Evolutionary conservation across 192 early-diverging fungal species (phyloP).

Genomic region (Entomortierella parvispora): DNA sequence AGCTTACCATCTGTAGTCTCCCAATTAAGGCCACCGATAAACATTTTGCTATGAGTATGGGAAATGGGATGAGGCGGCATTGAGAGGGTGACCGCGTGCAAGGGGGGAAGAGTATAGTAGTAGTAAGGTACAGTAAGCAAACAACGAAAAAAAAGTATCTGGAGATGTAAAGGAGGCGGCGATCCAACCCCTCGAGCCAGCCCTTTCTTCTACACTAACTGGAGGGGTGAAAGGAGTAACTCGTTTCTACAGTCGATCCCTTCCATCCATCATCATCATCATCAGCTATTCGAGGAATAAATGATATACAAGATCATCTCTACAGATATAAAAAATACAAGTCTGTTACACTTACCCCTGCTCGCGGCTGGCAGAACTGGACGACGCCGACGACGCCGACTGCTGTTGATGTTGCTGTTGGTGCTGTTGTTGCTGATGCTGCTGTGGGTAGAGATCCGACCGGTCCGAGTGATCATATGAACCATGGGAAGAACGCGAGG

Average conservation of each 20-base stretch:
- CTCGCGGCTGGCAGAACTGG: slow-evolving; percentile 31
- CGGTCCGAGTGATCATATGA: slow-evolving; percentile 5
- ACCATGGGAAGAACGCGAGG: not conserved
- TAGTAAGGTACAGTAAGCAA: too few species aligned
- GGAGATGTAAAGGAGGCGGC: too few species aligned
- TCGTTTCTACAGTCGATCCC: too few species aligned
- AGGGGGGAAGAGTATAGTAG: slow-evolving; percentile 3
- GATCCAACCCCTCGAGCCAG: too few species aligned
- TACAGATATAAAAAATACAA: not conserved
- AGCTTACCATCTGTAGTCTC: slow-evolving; percentile 85
- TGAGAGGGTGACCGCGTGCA: not conserved
- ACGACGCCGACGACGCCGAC: slow-evolving; percentile 5
- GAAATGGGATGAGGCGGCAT: not conserved
- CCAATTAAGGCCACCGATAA: slow-evolving; percentile 85
- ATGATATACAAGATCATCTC: not conserved
- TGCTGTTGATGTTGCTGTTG: slow-evolving; percentile 12
- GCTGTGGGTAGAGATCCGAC: not conserved
- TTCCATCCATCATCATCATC: too few species aligned
- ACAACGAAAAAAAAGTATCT: too few species aligned
- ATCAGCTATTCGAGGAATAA: not conserved
- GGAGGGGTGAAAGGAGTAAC: too few species aligned
- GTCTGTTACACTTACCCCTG: slow-evolving; percentile 32
- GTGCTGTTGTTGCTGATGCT: slow-evolving; percentile 1
- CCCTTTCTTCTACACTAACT: too few species aligned
- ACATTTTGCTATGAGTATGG: slow-evolving; percentile 73